Evolutionary conservation across 257 asterid genomes (phyloP), one percentile per base, ranked within the genome.

Genomic region (Ballota nigra): DNA sequence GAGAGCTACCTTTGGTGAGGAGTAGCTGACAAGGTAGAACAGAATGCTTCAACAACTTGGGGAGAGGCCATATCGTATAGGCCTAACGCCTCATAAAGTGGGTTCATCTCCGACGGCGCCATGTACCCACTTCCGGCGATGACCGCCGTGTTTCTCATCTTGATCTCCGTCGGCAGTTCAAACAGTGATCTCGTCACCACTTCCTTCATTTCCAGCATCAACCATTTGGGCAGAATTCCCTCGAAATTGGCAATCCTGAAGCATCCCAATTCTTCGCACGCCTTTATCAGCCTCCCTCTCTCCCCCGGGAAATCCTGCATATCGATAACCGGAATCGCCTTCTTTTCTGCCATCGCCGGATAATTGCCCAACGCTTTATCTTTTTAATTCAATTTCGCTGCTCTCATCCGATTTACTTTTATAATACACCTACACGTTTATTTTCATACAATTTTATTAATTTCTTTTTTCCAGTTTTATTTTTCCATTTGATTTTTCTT

Each of bases 81-180:
- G 10, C 96, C 96, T 24, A 91, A 68, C 0, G 92, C 84, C 57
- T 91, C 92, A 62, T 85, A 88, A 18, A 85, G 84, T 4, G 96
- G 97, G 68, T 85, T 89, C 36, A 12, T 68, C 31, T 62, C 23
- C 8, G 81, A 77, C 9, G 91, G 96, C 5, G 88, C 80, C 76
- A 87, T 68, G 70, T 89, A 91, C 5, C 97, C 96, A 63, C 91
- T 87, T 8, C 89, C 88, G 5, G 77, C 77, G 16, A 87, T 82
- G 1, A 78, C 89, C 6, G 70, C 86, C 15, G 12, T 34, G 70
- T 88, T 91, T 4, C 88, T 66, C 73, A 63, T 24, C 84, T 86
- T 86, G 22, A 82, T 59, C 22, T 78, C 88, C 69, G 58, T 49
- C 1, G 89, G 88, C 73, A 78, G 68, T 8, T 80, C 88, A 13